Percentiles rank a stretch among this genome's conserved stretches.
Conservation (phyloP, 2,329 filamentous ascomycete genomes). For the Claviceps spartinae region DNA sequence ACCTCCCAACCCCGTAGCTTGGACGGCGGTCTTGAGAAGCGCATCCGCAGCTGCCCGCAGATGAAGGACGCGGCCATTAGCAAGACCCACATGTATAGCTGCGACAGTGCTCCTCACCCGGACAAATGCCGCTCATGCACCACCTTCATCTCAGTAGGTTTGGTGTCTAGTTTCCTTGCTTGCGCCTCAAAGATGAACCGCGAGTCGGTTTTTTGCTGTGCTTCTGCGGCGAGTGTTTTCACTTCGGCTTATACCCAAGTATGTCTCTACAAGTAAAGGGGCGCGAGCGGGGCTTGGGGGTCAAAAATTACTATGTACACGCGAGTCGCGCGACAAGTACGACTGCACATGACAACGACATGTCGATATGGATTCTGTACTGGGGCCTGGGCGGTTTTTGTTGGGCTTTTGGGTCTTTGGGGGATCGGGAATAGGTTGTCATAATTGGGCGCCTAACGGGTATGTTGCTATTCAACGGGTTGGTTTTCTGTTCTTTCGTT, state of each 20-base stretch:
- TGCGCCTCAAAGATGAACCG: neutral
- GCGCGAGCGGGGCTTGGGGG: neutral
- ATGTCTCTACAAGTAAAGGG: neutral
- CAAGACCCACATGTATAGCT: neutral
- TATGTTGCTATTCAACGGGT: too few relatives aligned
- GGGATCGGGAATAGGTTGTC: too few relatives aligned
- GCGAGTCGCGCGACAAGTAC: neutral
- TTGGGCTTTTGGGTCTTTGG: too few relatives aligned
- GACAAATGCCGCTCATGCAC: neutral
- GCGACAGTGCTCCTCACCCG: neutral
- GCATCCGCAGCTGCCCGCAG: neutral
- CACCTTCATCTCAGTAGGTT: neutral
- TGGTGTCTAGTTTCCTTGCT: neutral
- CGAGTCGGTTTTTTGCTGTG: neutral
- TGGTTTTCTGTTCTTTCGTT: too few relatives aligned
- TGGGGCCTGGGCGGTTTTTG: too few relatives aligned
- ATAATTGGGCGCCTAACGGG: too few relatives aligned
- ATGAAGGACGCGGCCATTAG: neutral
- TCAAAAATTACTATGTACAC: neutral
- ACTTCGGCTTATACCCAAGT: neutral
- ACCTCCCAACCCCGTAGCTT: neutral
- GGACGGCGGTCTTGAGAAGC: neutral
- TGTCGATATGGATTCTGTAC: too few relatives aligned
- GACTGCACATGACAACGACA: too few relatives aligned
- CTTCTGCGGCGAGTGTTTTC: neutral